Base-by-base conservation (phyloP, 129 eudicot genomes). In the Ambrosia artemisiifolia region DNA sequence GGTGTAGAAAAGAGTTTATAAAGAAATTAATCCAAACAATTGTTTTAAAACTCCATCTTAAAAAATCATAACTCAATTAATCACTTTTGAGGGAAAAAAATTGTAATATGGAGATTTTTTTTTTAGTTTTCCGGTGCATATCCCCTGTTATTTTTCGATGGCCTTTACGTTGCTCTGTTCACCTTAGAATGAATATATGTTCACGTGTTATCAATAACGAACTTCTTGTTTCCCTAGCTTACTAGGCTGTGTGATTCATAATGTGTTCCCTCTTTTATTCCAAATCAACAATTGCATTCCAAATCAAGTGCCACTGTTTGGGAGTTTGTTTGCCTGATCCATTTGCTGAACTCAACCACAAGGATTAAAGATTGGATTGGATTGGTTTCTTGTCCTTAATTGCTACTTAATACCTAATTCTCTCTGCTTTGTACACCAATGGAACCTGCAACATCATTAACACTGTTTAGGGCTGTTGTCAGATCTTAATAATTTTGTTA, bases 401-500 rank as follows among this genome's bases (percentile, higher is more conserved):
- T 61, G 53, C 67, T 80, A 87, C 48, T 80, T 82, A 56, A 84
- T 67, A 49, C 85, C 79, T 38, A 84, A 71, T 59, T 84, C 89
- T 63, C 87, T 53, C 11, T 84, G 87, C 28, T 64, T 2, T 87
- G 85, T 32, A 77, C 78, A 67, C 74, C 71, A 56, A 50, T 44
- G 5, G 83, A 67, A 44, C 66, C 68, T 6, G 30, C 54, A 18
- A 20, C 74, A 49, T 60, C 30, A 7, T 63, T 71, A 6, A 36
- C 94, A 87, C 35, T 49, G 77, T 62, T 71, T 69, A 28, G 87
- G 84, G 63, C 78, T 69, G 57, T 84, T 84, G 47, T 87, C 93
- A 43, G 94, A 77, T 78, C 87, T 79, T 47, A 70, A 32, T 65
- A n/a, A n/a, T n/a, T n/a, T n/a, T 34, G 16, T 49, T 16, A 49